Base-by-base conservation (phyloP, 2,329 filamentous ascomycete genomes). In the Xylariales sp. region DNA sequence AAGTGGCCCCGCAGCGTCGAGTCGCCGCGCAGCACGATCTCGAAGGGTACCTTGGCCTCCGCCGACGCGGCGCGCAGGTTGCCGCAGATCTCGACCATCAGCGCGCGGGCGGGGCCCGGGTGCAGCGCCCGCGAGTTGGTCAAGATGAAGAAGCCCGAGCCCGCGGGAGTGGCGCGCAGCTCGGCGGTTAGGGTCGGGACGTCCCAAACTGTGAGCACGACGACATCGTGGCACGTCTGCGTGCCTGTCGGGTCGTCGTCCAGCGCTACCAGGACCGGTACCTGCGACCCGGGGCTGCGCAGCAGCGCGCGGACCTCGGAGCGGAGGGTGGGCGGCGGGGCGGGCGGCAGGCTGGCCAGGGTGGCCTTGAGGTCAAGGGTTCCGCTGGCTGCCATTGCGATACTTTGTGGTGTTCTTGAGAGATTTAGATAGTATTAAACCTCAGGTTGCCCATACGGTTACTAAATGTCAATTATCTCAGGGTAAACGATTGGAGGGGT, bases 181-280 rank as follows among this genome's bases (percentile, higher is more conserved):
- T 76, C 70, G 6, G 51, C 44, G 3, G 53, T 55, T 3, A 78
- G 59, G 0, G 63, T 67, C 2, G 56, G 45, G 5, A 63, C 45
- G 40, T 72, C 67, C 73, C 74, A 79, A 5, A 70, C 67, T 1
- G 72, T 74, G 15, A 80, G 60, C 2, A 79, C 72, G 34, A 62
- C 56, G 42, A 80, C 69, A 45, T 72, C 66, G 52, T 78, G 72
- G 53, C 74, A 78, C n/a, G 76, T 79, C 49, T 79, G 75, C 0
- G 74, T 79, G n/a, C 74, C 74, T 1, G 75, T 79, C 21, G 74
- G 74, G 39, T 78, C 74, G 41, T 78, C 74, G 37, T 78, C 74
- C 5, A 72, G 59, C 1, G 60, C 60, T 5, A 72, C 58, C 6
- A 67, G 55, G 7, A 58, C 50, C 11, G 60, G 58, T 5, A 54